These are phyloP conservation scores for Neonectria magnoliae DNA, from an alignment of 2,329 filamentous ascomycete genomes.

Conservation along the genomic window DNA sequence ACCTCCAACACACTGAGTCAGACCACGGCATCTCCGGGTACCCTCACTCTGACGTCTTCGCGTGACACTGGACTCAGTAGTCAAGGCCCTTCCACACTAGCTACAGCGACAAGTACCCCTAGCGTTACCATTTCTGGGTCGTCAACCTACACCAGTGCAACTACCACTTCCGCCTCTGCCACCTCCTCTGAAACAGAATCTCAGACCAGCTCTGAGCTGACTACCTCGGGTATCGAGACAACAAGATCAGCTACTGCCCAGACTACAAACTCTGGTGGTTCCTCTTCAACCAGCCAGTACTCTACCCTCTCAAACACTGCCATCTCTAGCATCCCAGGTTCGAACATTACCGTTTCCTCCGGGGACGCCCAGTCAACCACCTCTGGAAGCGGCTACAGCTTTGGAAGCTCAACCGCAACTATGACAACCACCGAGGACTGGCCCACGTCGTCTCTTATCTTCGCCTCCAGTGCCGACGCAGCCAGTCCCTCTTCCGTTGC, in stretches of 20 bases:
- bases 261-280: background rate
- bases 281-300: background rate
- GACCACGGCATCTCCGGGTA: constrained; percentile 23
- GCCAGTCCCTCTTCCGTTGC: constrained; percentile 13
- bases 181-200: background rate
- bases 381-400: constrained; percentile 12
- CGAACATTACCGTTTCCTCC: background rate
- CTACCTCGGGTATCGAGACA: constrained; percentile 7
- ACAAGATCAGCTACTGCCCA: background rate
- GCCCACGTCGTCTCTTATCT: constrained; percentile 24
- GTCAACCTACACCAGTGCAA: background rate
- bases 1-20: constrained; percentile 15
- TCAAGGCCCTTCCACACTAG: background rate
- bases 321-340: background rate
- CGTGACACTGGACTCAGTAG: constrained; percentile 7
- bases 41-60: constrained; percentile 15
- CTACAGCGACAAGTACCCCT: background rate
- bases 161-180: background rate
- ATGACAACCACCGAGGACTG: background rate
- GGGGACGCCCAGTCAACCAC: background rate
- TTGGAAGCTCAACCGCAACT: background rate
- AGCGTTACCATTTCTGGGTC: background rate
- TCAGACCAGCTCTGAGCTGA: constrained; percentile 6
- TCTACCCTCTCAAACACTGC: background rate
- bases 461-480: constrained; percentile 24